Conservation (phyloP, 2,329 filamentous ascomycete species). For the Neofusicoccum kwambonambiense region DNA sequence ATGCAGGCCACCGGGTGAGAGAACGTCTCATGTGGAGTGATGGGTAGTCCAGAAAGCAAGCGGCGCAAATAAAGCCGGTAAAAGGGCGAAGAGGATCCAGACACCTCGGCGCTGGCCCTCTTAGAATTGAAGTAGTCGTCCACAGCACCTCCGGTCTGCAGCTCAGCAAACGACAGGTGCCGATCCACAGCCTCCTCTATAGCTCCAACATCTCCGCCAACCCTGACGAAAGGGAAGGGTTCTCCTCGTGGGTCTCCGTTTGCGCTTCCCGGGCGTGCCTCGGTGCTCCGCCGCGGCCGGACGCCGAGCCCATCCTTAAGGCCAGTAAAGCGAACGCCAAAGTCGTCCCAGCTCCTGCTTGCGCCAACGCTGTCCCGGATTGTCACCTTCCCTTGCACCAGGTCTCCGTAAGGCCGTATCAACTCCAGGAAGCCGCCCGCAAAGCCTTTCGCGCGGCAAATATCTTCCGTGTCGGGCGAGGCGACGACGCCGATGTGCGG, state of each 20-base stretch:
- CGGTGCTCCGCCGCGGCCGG: slow-evolving; percentile 38
- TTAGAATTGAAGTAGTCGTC: slow-evolving; percentile 46
- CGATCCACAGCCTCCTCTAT: slow-evolving; percentile 79
- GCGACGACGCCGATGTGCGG: slow-evolving; percentile 85
- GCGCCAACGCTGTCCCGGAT: slow-evolving; percentile 87
- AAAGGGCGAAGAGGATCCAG: slow-evolving; percentile 63
- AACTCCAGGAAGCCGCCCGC: slow-evolving; percentile 78
- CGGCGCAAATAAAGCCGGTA: slow-evolving; percentile 83
- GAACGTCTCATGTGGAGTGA: slow-evolving; percentile 88
- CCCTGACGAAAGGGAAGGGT: slow-evolving; percentile 36
- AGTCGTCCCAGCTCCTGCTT: slow-evolving; percentile 83
- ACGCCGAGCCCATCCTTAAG: slow-evolving; percentile 57
- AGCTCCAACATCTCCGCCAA: slow-evolving; percentile 59
- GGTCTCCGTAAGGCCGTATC: slow-evolving; percentile 86
- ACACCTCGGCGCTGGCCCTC: slow-evolving; percentile 27
- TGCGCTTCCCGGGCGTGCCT: slow-evolving; percentile 31
- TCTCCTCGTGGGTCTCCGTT: slow-evolving; percentile 19
- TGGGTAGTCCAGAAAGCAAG: slow-evolving; percentile 73
- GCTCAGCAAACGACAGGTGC: slow-evolving; percentile 74
- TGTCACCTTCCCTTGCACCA: slow-evolving; percentile 80
- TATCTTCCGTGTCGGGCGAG: slow-evolving; percentile 79
- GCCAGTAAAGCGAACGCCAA: slow-evolving; percentile 78
- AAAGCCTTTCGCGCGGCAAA: slow-evolving; percentile 83
- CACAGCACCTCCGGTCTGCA: slow-evolving; percentile 33
- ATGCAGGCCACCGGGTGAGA: slow-evolving; percentile 91